Conservation (phyloP, 2,329 filamentous ascomycete species). For the Arthrocladium fulminans region DNA sequence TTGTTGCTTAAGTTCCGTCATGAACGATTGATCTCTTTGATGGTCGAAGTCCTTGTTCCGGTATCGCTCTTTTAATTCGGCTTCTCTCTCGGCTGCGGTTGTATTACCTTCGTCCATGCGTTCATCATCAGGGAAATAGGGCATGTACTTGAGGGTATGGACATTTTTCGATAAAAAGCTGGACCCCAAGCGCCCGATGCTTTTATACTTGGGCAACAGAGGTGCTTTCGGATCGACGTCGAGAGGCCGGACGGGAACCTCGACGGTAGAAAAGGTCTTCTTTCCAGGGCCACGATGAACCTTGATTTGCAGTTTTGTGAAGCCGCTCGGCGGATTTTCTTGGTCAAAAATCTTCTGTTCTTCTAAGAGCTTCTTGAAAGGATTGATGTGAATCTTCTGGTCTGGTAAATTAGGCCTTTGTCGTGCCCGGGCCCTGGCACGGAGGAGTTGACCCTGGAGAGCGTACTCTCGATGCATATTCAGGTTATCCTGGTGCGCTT, state of each 20-base stretch:
- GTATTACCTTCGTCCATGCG: slow-evolving; percentile 14
- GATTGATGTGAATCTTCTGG: neutral
- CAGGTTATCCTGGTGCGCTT: neutral
- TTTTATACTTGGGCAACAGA: slow-evolving; percentile 18
- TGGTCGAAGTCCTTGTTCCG: neutral
- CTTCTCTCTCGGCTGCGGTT: slow-evolving; percentile 1
- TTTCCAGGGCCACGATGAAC: neutral
- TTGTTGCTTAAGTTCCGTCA: neutral
- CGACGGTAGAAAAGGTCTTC: neutral
- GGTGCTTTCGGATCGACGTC: neutral
- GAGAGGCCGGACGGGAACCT: neutral
- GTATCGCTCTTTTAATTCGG: slow-evolving; percentile 14
- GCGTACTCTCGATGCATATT: slow-evolving; percentile 1
- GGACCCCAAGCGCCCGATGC: slow-evolving; percentile 16
- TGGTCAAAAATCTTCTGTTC: neutral
- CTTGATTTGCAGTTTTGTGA: slow-evolving; percentile 1
- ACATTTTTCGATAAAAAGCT: slow-evolving; percentile 20
- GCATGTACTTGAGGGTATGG: slow-evolving; percentile 17
- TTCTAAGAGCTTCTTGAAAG: neutral
- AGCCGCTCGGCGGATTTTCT: neutral
- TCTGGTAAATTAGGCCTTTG: neutral
- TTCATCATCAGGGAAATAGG: slow-evolving; percentile 21
- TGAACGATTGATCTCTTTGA: neutral
- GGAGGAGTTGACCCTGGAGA: neutral
- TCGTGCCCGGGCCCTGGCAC: neutral